A percentile compares a stretch with the other conserved stretches of the same genome.
Conservation (phyloP, 345 rosid genomes). For the Durio zibethinus region DNA sequence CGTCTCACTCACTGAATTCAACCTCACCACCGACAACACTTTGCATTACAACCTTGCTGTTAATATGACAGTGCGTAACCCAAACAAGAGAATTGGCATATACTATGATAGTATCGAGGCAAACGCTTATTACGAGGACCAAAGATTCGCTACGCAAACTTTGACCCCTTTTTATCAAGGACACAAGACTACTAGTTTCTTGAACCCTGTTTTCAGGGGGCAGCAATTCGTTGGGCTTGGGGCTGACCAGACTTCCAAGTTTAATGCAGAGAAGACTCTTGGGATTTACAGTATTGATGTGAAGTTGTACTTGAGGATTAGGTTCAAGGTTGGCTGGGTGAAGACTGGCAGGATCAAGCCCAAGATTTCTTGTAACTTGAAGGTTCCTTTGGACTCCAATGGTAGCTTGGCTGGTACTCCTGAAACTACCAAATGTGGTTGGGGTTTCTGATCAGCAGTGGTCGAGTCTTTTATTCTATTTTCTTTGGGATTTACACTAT, state of each 20-base stretch:
- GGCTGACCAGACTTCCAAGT: slow-evolving; percentile 24
- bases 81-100: slow-evolving; percentile 54
- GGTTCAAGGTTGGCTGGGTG: slow-evolving; percentile 57
- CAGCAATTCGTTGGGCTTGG: slow-evolving; percentile 29
- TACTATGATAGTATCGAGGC: slow-evolving; percentile 54
- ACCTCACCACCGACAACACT: slow-evolving; percentile 31
- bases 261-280: slow-evolving; percentile 30
- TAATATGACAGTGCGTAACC: slow-evolving; percentile 57
- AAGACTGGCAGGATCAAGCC: slow-evolving; percentile 52
- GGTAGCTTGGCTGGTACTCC: slow-evolving; percentile 21
- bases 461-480: neutral
- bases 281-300: slow-evolving; percentile 53
- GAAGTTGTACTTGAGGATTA: slow-evolving; percentile 49
- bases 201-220: slow-evolving; percentile 43
- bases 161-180: slow-evolving; percentile 70
- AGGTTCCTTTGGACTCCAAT: slow-evolving; percentile 41
- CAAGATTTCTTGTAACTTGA: slow-evolving; percentile 53
- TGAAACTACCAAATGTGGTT: slow-evolving; percentile 43
- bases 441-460: slow-evolving; percentile 34
- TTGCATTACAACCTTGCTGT: slow-evolving; percentile 40
- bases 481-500: neutral
- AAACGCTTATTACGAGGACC: slow-evolving; percentile 39
- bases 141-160: slow-evolving; percentile 28
- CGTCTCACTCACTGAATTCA: slow-evolving; percentile 47
- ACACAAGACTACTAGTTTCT: slow-evolving; percentile 60